Base-by-base conservation (phyloP, 305 asterid genomes). In the Fraxinus nigra region DNA sequence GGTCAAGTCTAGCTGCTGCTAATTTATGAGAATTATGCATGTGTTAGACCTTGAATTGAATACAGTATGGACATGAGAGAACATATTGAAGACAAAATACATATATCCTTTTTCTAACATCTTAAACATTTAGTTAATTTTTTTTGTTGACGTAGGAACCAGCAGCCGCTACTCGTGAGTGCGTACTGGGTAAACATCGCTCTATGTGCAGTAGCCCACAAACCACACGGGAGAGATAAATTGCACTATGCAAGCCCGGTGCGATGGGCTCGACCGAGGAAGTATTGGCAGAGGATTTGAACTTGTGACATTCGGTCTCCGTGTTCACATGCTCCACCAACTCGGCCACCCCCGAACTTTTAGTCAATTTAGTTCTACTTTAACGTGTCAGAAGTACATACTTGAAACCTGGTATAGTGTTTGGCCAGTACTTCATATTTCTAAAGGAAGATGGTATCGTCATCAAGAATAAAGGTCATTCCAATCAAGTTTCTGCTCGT, bases 401-500 rank as follows among this genome's bases (percentile, higher is more conserved):
- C 93, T 78, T 82, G 89, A 90, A 90, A 79, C 87, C 85, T 16
- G 86, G 79, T 22, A 88, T 81, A 6, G 80, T 79, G n/a, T 79
- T 80, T 59, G 93, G 91, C 93, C 92, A 87, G 63, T 85, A 87
- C 72, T 83, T 80, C 5, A 78, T 67, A 77, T 80, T 86, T 56
- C 87, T 80, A 24, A 33, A 75, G 5, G 76, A 13, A 3, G 37
- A 13, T 10, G 92, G 92, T 61, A 81, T 77, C 10, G 87, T 74
- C 3, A 85, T 70, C 46, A 87, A 78, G 78, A 74, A 87, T 32
- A 89, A 69, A 85, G 54, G 84, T 90, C 93, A 35, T 84, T 86
- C 93, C 93, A 89, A 6, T 89, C 93, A n/a, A 87, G 87, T 51
- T 72, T 87, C 26, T 87, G 90, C 54, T 87, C 87, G 51, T 87